Conservation (phyloP, 768 basidiomycete genomes). For the Trametes coccinea region DNA sequence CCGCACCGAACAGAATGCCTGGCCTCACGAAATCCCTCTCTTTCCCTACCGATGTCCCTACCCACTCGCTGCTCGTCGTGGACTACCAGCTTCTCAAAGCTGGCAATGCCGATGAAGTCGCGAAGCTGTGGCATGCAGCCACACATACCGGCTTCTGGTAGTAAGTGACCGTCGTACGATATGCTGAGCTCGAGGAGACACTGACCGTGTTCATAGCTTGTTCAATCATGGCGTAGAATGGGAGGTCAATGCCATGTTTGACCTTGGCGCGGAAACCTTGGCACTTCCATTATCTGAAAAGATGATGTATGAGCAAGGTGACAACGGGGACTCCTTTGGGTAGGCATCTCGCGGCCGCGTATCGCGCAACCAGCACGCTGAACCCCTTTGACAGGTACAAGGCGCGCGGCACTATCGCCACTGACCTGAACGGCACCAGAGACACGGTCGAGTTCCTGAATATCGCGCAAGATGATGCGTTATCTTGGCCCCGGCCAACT, state of each 20-base stretch:
- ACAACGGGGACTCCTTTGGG: slow-evolving; percentile 45
- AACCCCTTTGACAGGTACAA: slow-evolving; percentile 47
- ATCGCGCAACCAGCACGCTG: background rate
- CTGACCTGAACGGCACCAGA: slow-evolving; percentile 55
- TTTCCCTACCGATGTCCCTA: slow-evolving; percentile 54
- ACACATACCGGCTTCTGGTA: slow-evolving; percentile 69
- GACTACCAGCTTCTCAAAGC: slow-evolving; percentile 51
- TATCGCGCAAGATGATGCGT: slow-evolving; percentile 65
- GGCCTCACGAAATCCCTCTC: slow-evolving; percentile 35
- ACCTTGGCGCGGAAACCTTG: slow-evolving; percentile 56
- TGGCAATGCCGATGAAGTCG: slow-evolving; percentile 45
- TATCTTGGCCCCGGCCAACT: slow-evolving; percentile 55
- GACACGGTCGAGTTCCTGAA: slow-evolving; percentile 69
- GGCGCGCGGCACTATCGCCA: slow-evolving; percentile 60
- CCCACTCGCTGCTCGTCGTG: slow-evolving; percentile 55
- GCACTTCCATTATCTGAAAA: slow-evolving; percentile 56
- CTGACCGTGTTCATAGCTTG: slow-evolving; percentile 36
- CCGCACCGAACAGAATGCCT: slow-evolving; percentile 30
- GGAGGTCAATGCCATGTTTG: slow-evolving; percentile 53
- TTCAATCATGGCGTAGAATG: slow-evolving; percentile 57
- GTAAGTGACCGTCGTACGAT: slow-evolving; percentile 40
- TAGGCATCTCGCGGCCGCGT: slow-evolving; percentile 18
- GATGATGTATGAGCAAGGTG: slow-evolving; percentile 58
- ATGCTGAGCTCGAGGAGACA: background rate
- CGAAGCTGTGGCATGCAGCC: slow-evolving; percentile 56